phyloP scores from a whole-genome alignment of 2,329 filamentous ascomycete species.

The Paramyrothecium roridum region DNA sequence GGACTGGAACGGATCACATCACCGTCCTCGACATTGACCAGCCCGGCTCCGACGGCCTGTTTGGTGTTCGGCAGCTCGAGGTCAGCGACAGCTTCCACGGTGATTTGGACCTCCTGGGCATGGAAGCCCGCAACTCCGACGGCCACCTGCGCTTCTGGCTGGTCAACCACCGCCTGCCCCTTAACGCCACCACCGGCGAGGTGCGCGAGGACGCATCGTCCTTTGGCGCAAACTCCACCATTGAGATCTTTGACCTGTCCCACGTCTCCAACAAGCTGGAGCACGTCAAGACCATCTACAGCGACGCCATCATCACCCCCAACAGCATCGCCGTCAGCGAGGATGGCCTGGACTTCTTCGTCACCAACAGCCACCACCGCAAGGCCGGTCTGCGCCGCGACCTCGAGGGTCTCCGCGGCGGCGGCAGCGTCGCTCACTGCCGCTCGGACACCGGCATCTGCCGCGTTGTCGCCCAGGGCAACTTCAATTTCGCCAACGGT shows the following conservation, averaged over 20 bases:
- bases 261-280: background rate
- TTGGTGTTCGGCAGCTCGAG: background rate
- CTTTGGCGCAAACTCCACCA: background rate
- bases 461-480: background rate
- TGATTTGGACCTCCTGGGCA: background rate
- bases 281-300: background rate
- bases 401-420: background rate
- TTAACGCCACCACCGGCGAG: background rate
- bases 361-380: background rate
- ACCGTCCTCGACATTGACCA: background rate
- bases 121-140: background rate
- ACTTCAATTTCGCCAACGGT: background rate
- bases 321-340: slow-evolving; percentile 33
- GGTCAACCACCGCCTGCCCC: background rate
- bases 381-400: background rate
- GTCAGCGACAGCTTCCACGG: background rate
- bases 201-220: background rate
- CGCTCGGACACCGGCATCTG: background rate
- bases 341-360: background rate
- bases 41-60: background rate
- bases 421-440: background rate
- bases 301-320: slow-evolving; percentile 5
- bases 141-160: background rate
- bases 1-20: background rate
- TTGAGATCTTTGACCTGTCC: background rate